Evolutionary conservation across 139 green algal species (phyloP).

Genomic region (Edaphochlamys debaryana): DNA sequence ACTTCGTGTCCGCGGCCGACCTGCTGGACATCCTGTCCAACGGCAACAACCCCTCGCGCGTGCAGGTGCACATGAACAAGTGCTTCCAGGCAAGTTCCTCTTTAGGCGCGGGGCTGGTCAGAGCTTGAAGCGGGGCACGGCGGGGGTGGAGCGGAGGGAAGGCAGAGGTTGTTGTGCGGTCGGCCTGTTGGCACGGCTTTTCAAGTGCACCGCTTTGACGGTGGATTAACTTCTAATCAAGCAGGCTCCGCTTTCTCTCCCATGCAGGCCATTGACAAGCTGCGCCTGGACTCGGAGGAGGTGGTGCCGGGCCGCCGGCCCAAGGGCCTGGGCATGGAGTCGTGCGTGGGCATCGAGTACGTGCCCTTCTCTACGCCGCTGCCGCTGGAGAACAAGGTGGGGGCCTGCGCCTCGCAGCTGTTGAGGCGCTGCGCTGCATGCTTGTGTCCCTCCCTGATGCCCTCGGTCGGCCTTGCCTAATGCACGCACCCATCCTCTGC

Average conservation of each 20-base stretch:
- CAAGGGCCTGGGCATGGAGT: slow-evolving; percentile 83
- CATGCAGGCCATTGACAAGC: slow-evolving; percentile 84
- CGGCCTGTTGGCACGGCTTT: no score
- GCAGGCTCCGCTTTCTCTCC: no score
- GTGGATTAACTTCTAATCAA: no score
- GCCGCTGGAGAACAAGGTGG: slow-evolving; percentile 83
- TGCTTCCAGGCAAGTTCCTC: slow-evolving; percentile 90
- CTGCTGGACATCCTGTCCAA: slow-evolving; percentile 90
- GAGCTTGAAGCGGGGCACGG: no score
- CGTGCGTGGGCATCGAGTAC: slow-evolving; percentile 87
- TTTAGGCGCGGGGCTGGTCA: no score
- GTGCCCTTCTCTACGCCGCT: slow-evolving; percentile 77
- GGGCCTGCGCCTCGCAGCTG: slow-evolving; percentile 8
- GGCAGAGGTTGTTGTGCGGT: no score
- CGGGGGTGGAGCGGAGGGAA: no score
- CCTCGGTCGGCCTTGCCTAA: no score
- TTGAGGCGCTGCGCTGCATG: neutral
- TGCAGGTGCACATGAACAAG: slow-evolving; percentile 91
- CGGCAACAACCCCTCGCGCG: slow-evolving; percentile 80
- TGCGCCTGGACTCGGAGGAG: slow-evolving; percentile 80
- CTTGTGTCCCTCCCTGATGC: neutral
- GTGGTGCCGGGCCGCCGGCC: slow-evolving; percentile 67
- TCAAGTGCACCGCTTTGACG: no score
- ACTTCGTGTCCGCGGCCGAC: slow-evolving; percentile 87
- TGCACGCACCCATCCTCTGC: neutral